Base-by-base conservation (phyloP, 139 green algal genomes). In the Monoraphidium neglectum region DNA sequence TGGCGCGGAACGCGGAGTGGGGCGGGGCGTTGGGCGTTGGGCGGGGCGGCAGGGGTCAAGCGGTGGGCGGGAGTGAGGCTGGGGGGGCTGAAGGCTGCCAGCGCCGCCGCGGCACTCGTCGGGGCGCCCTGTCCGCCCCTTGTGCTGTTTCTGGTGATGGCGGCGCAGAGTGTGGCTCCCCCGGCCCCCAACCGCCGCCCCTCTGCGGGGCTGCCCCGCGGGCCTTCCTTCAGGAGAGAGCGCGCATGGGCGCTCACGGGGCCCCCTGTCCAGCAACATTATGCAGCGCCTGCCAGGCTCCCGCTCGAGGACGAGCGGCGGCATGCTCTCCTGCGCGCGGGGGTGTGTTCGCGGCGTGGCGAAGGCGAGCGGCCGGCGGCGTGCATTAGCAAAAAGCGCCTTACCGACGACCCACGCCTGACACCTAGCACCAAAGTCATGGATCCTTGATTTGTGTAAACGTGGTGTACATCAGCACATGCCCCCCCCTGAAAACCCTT, bases 221-320 rank as follows among this genome's bases (percentile, higher is more conserved):
- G n/a, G n/a, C n/a, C n/a, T n/a, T n/a, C n/a, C n/a, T n/a, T n/a
- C n/a, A n/a, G n/a, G n/a, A n/a, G n/a, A n/a, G n/a, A n/a, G n/a
- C 57, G 15, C 3, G 24, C 12, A 30, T 67, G 23, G 1, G 35
- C n/a, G 47, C 79, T 81, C 51, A 86, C 83, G 54, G 68, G 89
- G 89, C 0, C 89, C 89, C 1, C 89, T 73, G 62, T 92, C 89
- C n/a, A 94, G 67, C 57, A 95, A 60, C 88, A 95, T 91, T 82
- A 95, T 89, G 79, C 79, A 84, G 28, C 61, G 68, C 53, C 59
- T 79, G 21, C 84, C 81, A 4, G 84, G 78, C 70, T 83, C 60
- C 54, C 81, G 83, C 23, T 83, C 38, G 0, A 88, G 68, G 4
- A 82, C 73, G 74, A 92, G 86, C 2, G 75, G 67, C 1, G 80